Evolutionary conservation across 345 rosid species (phyloP).

Genomic region (Iberis pinnata): DNA sequence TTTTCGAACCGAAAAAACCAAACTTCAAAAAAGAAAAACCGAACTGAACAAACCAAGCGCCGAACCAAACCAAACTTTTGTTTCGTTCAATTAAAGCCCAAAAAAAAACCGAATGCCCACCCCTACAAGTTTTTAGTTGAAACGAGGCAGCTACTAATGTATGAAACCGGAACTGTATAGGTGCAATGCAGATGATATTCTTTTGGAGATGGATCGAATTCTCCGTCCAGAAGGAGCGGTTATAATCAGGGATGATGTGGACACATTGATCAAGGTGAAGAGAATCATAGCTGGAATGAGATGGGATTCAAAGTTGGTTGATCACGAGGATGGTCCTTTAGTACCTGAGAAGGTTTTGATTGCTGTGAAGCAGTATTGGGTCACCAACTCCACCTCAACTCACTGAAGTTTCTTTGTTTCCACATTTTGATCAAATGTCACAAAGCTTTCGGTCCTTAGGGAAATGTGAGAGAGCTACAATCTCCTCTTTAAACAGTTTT

Average conservation of each 20-base stretch:
- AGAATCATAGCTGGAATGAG: constrained; percentile 77
- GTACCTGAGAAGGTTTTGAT: constrained; percentile 83
- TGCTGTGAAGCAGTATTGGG: constrained; percentile 98
- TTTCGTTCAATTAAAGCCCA: too few species aligned
- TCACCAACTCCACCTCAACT: constrained; percentile 61
- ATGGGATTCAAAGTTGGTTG: constrained; percentile 92
- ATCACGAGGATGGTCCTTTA: constrained; percentile 97
- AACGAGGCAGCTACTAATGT: too few species aligned
- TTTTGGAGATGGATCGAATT: constrained; percentile 95
- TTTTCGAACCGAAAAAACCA: too few species aligned
- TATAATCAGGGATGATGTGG: constrained; percentile 83
- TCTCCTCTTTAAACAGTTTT: constrained; percentile 6
- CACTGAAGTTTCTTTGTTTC: constrained; percentile 24
- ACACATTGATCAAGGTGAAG: constrained; percentile 69
- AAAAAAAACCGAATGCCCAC: too few species aligned
- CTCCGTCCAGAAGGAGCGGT: constrained; percentile 96
- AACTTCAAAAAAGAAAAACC: too few species aligned
- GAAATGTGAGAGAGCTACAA: constrained; percentile 7
- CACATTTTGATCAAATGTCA: constrained; percentile 27
- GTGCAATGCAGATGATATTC: constrained; percentile 79
- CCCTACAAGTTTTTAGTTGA: too few species aligned
- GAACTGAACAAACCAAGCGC: too few species aligned
- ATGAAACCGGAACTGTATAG: constrained; percentile 30
- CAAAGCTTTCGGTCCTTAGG: constrained; percentile 28
- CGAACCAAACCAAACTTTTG: too few species aligned